Evolutionary conservation across 2,329 filamentous ascomycete species (phyloP).

Genomic region (Ampelomyces quisqualis): DNA sequence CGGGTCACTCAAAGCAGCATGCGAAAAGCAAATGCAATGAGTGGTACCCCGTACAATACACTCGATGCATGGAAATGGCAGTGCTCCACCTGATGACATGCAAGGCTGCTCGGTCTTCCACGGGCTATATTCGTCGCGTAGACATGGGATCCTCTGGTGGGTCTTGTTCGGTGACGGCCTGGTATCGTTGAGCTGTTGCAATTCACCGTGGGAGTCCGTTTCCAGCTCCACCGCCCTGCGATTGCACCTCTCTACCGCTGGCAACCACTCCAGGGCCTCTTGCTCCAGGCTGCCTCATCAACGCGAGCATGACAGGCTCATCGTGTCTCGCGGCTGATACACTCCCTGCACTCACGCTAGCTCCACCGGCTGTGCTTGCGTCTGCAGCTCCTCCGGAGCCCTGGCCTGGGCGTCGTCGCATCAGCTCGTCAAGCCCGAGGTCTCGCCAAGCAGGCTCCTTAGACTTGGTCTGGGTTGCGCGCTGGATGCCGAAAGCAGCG

Average conservation of each 20-base stretch:
- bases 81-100: too few species aligned
- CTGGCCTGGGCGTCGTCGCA: constrained; percentile 60
- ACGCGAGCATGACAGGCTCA: constrained; percentile 33
- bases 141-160: too few species aligned
- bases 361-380: constrained; percentile 3
- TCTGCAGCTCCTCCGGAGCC: constrained; percentile 7
- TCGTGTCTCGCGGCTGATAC: constrained; percentile 14
- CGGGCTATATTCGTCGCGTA: too few species aligned
- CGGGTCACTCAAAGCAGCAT: too few species aligned
- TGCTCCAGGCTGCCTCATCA: constrained; percentile 36
- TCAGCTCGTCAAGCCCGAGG: constrained; percentile 68
- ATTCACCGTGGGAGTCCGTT: constrained; percentile 41
- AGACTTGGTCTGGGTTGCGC: constrained; percentile 71
- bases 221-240: constrained; percentile 23
- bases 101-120: neutral
- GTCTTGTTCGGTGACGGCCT: too few species aligned
- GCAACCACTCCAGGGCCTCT: constrained; percentile 13
- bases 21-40: too few species aligned
- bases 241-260: constrained; percentile 11
- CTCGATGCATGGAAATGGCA: too few species aligned
- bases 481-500: constrained; percentile 81
- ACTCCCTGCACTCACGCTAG: constrained; percentile 9
- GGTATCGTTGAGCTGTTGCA: too few species aligned
- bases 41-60: too few species aligned
- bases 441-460: constrained; percentile 78